A percentile compares a stretch with the other conserved stretches of the same genome.
Conservation (phyloP, 768 basidiomycete genomes). For the Melanogaster broomeanus region DNA sequence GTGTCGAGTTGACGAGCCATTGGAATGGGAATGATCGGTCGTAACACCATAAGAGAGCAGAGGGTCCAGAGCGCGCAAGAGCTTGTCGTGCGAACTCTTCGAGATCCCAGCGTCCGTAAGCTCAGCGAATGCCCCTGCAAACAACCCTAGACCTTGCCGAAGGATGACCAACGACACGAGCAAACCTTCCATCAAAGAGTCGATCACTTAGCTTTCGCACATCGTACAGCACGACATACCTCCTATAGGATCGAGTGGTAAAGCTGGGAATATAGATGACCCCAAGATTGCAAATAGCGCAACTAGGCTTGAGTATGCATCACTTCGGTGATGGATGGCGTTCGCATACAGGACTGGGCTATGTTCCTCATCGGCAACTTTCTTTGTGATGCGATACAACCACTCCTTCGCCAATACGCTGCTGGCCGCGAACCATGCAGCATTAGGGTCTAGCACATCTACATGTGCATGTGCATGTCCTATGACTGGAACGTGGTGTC, state of each 20-base stretch:
- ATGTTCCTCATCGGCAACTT: constrained; percentile 88
- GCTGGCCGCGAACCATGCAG: constrained; percentile 91
- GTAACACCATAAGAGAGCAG: constrained; percentile 40
- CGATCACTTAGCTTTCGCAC: neutral
- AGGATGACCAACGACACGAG: constrained; percentile 91
- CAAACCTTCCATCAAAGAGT: constrained; percentile 50
- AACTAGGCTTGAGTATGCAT: constrained; percentile 91
- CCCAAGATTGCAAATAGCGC: constrained; percentile 93
- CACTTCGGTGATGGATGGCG: constrained; percentile 96
- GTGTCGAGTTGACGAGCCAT: constrained; percentile 24
- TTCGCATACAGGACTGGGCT: constrained; percentile 95
- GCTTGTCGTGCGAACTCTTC: constrained; percentile 46
- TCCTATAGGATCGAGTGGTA: constrained; percentile 92
- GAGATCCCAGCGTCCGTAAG: constrained; percentile 85
- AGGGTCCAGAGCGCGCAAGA: constrained; percentile 60
- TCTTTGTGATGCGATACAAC: constrained; percentile 86
- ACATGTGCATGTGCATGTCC: constrained; percentile 56
- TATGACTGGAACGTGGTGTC: constrained; percentile 53
- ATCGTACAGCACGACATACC: constrained; percentile 47
- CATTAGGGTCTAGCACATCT: constrained; percentile 80
- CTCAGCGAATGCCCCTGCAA: constrained; percentile 73
- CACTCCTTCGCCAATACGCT: constrained; percentile 89
- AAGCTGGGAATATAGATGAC: constrained; percentile 79
- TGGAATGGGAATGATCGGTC: neutral
- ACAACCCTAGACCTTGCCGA: constrained; percentile 68